Evolutionary conservation across 176 grass and related monocot species (phyloP), one percentile per base, ranked within the genome.

Genomic region (Rhynchospora tenuis): DNA sequence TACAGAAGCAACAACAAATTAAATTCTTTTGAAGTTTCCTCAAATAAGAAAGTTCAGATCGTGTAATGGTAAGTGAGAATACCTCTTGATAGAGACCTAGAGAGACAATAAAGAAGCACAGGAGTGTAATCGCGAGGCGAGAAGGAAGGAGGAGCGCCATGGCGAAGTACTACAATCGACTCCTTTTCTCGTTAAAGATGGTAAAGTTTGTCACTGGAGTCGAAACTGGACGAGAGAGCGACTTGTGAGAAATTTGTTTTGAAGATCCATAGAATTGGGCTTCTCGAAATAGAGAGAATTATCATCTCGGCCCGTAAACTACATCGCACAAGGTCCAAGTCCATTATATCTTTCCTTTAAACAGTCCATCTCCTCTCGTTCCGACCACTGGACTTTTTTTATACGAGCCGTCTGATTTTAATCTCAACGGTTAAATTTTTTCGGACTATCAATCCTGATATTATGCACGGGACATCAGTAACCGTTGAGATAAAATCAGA

Each of bases 91-190:
- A 26, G 72, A 11, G 72, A 75, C 29, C 31, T 6, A 79, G 51
- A 43, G 54, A 79, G 54, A 60, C 1, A 43, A 52, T 23, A 52
- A 47, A 28, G 43, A 64, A 65, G 38, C 45, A 27, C n/a, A 66
- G 8, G 7, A 43, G 38, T 7, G 16, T 24, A 20, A 59, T 27
- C 44, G 54, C 58, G 22, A 64, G 42, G 61, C 59, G 60, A 65
- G 13, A 62, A 44, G 45, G 59, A 64, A 66, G 10, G 62, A 64
- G 60, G 62, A 66, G 42, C 79, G 60, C 38, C 79, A 82, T 82
- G 65, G 62, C 10, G 7, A 14, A 1, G 17, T 74, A 20, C 27
- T 28, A 23, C 14, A 27, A 28, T 78, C n/a, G n/a, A n/a, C n/a
- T 38, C 2, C 33, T 38, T 1, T 38, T 38, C 3, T 38, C 33